A percentile compares a stretch with the other conserved stretches of the same genome.
phyloP scores from a whole-genome alignment of 495 filamentous ascomycete species.

The Eremomyces bilateralis region DNA sequence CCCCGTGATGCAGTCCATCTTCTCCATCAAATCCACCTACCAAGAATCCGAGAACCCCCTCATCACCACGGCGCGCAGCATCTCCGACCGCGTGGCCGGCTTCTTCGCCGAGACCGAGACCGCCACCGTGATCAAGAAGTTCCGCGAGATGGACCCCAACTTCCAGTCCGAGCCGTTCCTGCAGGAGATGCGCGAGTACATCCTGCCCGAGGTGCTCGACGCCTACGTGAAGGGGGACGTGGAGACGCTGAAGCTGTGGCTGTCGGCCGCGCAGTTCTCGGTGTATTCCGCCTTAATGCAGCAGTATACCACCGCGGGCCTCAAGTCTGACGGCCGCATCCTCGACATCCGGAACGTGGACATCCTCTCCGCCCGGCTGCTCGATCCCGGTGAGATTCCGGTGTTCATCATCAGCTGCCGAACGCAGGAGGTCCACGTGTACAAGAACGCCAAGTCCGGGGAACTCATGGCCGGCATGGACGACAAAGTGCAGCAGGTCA shows the following conservation, averaged over 20 bases:
- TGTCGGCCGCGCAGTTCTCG: constrained; percentile 80
- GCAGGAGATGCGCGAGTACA: constrained; percentile 89
- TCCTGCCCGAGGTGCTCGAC: constrained; percentile 88
- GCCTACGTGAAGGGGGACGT: constrained; percentile 93
- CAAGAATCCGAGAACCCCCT: constrained; percentile 93
- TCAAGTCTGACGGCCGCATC: constrained; percentile 85
- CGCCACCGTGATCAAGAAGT: constrained; percentile 87
- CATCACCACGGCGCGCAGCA: constrained; percentile 76
- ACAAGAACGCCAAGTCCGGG: constrained; percentile 69
- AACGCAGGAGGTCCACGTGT: constrained; percentile 96
- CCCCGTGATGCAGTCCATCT: constrained; percentile 72
- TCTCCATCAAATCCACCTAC: constrained; percentile 62
- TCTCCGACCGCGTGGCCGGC: constrained; percentile 76
- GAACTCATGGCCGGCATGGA: constrained; percentile 96
- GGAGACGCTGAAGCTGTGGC: constrained; percentile 80
- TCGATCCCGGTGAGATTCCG: constrained; percentile 92
- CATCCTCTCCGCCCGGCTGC: constrained; percentile 64
- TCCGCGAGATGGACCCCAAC: constrained; percentile 84
- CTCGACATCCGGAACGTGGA: constrained; percentile 89
- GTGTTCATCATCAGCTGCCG: constrained; percentile 92
- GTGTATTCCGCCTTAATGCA: constrained; percentile 87
- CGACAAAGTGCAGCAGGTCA: constrained; percentile 92
- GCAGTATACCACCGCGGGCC: constrained; percentile 79
- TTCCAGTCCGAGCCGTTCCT: constrained; percentile 92
- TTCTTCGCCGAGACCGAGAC: constrained; percentile 99